A percentile compares a stretch with the other conserved stretches of the same genome.
phyloP scores from a whole-genome alignment of 805 yeast species.

The Saccharomycopsis sp. region DNA sequence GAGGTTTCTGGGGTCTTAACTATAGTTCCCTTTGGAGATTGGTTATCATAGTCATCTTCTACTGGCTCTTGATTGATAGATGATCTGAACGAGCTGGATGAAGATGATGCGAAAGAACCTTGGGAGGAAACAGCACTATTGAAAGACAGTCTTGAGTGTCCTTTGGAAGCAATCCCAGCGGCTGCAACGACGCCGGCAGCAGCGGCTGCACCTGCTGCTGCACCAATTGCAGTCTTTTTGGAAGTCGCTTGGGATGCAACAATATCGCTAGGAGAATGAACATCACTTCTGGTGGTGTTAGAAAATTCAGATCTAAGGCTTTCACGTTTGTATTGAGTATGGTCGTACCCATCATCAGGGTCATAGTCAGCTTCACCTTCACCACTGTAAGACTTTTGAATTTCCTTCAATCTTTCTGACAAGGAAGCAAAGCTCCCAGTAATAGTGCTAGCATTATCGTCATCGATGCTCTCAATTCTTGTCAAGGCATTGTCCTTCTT shows the following conservation, averaged over 20 bases:
- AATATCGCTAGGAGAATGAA: background rate
- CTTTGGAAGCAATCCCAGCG: background rate
- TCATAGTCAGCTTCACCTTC: constrained; percentile 6
- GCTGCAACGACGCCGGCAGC: constrained; percentile 2
- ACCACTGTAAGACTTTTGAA: constrained; percentile 18
- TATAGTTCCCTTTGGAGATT: background rate
- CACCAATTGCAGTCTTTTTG: constrained; percentile 7
- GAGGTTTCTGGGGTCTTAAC: background rate
- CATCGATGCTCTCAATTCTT: constrained; percentile 12
- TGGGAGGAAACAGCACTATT: background rate
- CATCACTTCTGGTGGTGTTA: background rate
- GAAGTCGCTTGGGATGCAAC: too few relatives aligned
- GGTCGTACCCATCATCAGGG: constrained; percentile 1
- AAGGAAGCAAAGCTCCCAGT: constrained; percentile 21
- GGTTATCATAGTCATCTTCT: constrained; percentile 8
- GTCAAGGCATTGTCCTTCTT: constrained; percentile 3
- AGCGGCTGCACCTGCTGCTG: constrained; percentile 9
- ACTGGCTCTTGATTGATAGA: constrained; percentile 16
- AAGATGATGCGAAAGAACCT: background rate
- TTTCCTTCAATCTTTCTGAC: constrained; percentile 20
- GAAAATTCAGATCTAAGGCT: background rate
- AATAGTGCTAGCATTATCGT: constrained; percentile 20
- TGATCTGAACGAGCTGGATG: constrained; percentile 16
- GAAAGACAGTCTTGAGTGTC: background rate
- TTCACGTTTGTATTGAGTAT: background rate